Percentiles rank a stretch among this genome's conserved stretches.
Evolutionary conservation across 805 yeast genomes (phyloP).

Genomic region (Saturnispora halmiae): DNA sequence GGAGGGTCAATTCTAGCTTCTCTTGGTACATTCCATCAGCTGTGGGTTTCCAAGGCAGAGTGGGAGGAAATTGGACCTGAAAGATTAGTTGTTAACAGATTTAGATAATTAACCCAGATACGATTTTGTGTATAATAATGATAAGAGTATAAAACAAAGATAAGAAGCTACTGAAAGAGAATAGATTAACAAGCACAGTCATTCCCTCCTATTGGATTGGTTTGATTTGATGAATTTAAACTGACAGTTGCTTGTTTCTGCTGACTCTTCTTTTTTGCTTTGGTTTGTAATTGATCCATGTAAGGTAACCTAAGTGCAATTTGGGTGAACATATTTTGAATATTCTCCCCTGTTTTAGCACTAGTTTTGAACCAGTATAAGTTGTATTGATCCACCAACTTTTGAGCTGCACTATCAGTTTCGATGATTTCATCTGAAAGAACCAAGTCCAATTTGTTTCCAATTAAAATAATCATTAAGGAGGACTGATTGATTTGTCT

Average conservation of each 20-base stretch:
- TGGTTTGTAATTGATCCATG: conserved; percentile 19
- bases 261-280: conserved; percentile 5
- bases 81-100: conserved; percentile 69
- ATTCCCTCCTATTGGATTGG: conserved; percentile 8
- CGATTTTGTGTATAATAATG: not conserved
- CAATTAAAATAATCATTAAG: conserved; percentile 74
- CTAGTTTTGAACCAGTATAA: conserved; percentile 45
- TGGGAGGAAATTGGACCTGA: conserved; percentile 84
- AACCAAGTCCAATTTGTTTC: conserved; percentile 62
- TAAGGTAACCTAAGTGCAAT: conserved; percentile 41
- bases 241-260: conserved; percentile 23
- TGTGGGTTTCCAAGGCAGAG: conserved; percentile 86
- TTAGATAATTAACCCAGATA: conserved; percentile 40
- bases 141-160: not conserved
- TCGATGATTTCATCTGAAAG: conserved; percentile 37
- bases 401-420: conserved; percentile 35
- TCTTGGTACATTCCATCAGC: conserved; percentile 88
- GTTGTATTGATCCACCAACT: conserved; percentile 46
- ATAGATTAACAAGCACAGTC: conserved; percentile 24
- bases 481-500: conserved; percentile 62
- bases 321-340: conserved; percentile 38
- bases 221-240: conserved; percentile 26
- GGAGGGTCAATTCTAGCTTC: conserved; percentile 87
- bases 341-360: conserved; percentile 49
- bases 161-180: not conserved